Conservation (phyloP, 2,329 filamentous ascomycete species). For the Teratosphaeria epicoccoides region DNA sequence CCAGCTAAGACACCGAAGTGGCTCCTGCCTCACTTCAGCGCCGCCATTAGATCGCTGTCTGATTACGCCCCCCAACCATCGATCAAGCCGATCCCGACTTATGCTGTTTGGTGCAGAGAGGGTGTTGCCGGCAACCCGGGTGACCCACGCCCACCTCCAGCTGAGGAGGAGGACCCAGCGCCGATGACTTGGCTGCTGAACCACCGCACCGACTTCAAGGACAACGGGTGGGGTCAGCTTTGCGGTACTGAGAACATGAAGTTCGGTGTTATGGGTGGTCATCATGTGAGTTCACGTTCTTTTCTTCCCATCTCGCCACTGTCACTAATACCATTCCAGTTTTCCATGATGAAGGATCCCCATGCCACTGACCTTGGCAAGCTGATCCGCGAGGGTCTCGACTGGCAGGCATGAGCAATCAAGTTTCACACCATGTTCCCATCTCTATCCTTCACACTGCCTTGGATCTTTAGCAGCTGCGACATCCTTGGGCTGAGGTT, state of each 20-base stretch:
- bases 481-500: constrained; percentile 21
- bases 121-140: constrained; percentile 57
- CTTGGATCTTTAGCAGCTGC: constrained; percentile 10
- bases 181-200: constrained; percentile 58
- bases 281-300: constrained; percentile 37
- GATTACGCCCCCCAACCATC: constrained; percentile 58
- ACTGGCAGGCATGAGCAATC: constrained; percentile 19
- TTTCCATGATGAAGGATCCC: constrained; percentile 64
- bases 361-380: constrained; percentile 27
- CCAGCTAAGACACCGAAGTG: constrained; percentile 55
- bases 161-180: constrained; percentile 44
- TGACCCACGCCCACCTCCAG: constrained; percentile 54
- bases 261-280: constrained; percentile 57
- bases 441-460: constrained; percentile 9
- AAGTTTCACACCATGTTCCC: constrained; percentile 1
- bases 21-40: constrained; percentile 63
- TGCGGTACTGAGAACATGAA: constrained; percentile 51
- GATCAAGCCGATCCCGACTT: constrained; percentile 50
- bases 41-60: constrained; percentile 56
- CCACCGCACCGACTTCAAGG: constrained; percentile 60
- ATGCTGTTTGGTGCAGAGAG: constrained; percentile 59
- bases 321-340: constrained; percentile 23
- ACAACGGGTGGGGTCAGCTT: constrained; percentile 60
- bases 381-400: constrained; percentile 34
- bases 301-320: not conserved